These are phyloP conservation scores for Candida silvatica DNA, from an alignment of 805 yeast genomes.

Conservation along the genomic window DNA sequence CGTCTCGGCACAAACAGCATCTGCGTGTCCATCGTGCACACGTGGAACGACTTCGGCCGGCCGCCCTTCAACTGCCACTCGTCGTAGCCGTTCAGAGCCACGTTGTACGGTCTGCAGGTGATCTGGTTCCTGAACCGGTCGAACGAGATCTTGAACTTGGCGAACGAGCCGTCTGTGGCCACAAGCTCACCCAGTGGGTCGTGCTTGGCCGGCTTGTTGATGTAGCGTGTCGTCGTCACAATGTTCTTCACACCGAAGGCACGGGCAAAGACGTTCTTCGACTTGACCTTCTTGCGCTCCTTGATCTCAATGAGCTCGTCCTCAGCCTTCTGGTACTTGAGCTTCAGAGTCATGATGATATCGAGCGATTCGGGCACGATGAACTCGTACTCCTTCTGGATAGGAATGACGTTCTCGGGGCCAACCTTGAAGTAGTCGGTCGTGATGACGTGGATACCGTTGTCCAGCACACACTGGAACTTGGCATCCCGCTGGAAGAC, in stretches of 20 bases:
- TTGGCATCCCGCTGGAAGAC: constrained; percentile 35
- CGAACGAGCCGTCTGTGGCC: constrained; percentile 88
- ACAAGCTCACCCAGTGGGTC: constrained; percentile 59
- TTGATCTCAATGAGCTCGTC: constrained; percentile 49
- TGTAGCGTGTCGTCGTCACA: constrained; percentile 40
- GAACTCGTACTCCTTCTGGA: constrained; percentile 75
- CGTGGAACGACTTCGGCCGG: constrained; percentile 41
- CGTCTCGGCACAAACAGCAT: constrained; percentile 64
- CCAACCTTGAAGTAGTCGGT: constrained; percentile 37
- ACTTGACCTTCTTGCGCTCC: constrained; percentile 35
- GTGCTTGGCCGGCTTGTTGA: constrained; percentile 35
- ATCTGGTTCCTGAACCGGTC: constrained; percentile 47
- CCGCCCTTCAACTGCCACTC: constrained; percentile 60
- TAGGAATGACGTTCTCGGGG: constrained; percentile 19
- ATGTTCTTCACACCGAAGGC: constrained; percentile 31
- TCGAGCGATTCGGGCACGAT: constrained; percentile 54
- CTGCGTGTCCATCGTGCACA: constrained; percentile 60
- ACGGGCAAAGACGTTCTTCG: constrained; percentile 23
- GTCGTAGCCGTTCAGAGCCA: constrained; percentile 58
- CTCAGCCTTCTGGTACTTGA: constrained; percentile 43
- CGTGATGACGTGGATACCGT: constrained; percentile 71
- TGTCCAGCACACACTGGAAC: constrained; percentile 55
- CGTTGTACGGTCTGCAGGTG: constrained; percentile 41
- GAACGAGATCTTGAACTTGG: constrained; percentile 62
- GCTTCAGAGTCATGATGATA: constrained; percentile 65